phyloP scores from a whole-genome alignment of 768 basidiomycete genomes.

The Suillus subalutaceus region DNA sequence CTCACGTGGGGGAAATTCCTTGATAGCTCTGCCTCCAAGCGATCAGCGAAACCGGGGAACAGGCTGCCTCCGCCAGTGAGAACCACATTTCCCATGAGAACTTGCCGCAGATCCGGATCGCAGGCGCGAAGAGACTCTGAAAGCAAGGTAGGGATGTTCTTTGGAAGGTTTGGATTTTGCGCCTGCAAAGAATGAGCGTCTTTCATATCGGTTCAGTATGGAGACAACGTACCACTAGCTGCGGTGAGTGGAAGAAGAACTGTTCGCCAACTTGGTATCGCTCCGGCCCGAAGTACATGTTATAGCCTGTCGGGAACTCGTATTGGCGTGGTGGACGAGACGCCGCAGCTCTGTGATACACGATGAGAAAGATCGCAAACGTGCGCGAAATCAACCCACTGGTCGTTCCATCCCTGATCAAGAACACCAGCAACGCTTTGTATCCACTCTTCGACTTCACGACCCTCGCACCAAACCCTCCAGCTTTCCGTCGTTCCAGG shows the following conservation, averaged over 20 bases:
- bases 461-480: conserved; percentile 75
- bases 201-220: conserved; percentile 6
- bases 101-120: conserved; percentile 90
- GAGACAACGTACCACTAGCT: conserved; percentile 47
- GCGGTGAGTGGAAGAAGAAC: conserved; percentile 75
- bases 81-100: conserved; percentile 91
- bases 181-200: conserved; percentile 33
- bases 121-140: conserved; percentile 78
- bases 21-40: conserved; percentile 75
- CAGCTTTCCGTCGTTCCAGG: conserved; percentile 79
- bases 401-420: conserved; percentile 87
- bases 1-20: conserved; percentile 80
- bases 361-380: background rate
- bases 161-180: conserved; percentile 69
- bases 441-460: conserved; percentile 93
- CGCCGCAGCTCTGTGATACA: conserved; percentile 53
- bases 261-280: conserved; percentile 87
- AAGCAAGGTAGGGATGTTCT: conserved; percentile 76
- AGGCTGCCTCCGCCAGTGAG: conserved; percentile 93
- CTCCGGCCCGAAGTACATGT: conserved; percentile 78
- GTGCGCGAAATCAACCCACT: conserved; percentile 48
- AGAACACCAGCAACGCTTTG: conserved; percentile 86
- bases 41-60: conserved; percentile 83
- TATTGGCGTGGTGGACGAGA: conserved; percentile 67
- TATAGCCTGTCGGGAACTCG: conserved; percentile 96